Percentiles rank a stretch among this genome's conserved stretches.
Conservation (phyloP, 441 rosid genomes). For the Erysimum cheiri region DNA sequence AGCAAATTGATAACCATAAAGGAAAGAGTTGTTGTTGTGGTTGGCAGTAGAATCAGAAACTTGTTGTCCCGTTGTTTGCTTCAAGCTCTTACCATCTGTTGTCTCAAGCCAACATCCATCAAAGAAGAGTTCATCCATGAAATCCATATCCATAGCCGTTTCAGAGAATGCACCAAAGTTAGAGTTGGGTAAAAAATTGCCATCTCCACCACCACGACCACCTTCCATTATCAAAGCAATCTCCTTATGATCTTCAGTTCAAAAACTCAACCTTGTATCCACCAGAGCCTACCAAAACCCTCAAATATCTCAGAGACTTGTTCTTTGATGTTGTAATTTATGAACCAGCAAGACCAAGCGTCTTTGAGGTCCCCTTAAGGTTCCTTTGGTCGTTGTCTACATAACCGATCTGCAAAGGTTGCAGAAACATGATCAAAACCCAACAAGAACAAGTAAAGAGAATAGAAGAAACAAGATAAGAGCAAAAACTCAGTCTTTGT, state of each 20-base stretch:
- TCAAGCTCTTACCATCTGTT: constrained; percentile 54
- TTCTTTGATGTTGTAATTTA: constrained; percentile 39
- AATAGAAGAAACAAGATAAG: constrained; percentile 18
- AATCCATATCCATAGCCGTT: constrained; percentile 81
- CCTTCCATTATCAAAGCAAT: constrained; percentile 60
- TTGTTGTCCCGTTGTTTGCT: constrained; percentile 42
- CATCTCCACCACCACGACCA: constrained; percentile 48
- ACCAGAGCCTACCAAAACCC: constrained; percentile 42
- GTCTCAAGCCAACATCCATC: constrained; percentile 91
- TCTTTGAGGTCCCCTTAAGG: constrained; percentile 71
- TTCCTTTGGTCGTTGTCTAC: constrained; percentile 58
- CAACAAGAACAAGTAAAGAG: constrained; percentile 29
- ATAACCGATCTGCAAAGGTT: constrained; percentile 62
- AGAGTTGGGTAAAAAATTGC: constrained; percentile 50
- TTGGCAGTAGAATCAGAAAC: constrained; percentile 41
- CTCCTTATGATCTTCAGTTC: not conserved
- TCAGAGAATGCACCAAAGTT: constrained; percentile 50
- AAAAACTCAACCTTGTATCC: constrained; percentile 44
- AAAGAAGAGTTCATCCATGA: constrained; percentile 85
- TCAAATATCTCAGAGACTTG: constrained; percentile 35
- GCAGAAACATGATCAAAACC: constrained; percentile 71
- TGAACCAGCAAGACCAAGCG: constrained; percentile 62
- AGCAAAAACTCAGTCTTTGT: constrained; percentile 54
- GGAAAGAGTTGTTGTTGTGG: constrained; percentile 37
- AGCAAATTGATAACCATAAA: constrained; percentile 38